These are phyloP conservation scores for Hericium erinaceus DNA, from an alignment of 768 basidiomycete genomes.

Conservation along the genomic window DNA sequence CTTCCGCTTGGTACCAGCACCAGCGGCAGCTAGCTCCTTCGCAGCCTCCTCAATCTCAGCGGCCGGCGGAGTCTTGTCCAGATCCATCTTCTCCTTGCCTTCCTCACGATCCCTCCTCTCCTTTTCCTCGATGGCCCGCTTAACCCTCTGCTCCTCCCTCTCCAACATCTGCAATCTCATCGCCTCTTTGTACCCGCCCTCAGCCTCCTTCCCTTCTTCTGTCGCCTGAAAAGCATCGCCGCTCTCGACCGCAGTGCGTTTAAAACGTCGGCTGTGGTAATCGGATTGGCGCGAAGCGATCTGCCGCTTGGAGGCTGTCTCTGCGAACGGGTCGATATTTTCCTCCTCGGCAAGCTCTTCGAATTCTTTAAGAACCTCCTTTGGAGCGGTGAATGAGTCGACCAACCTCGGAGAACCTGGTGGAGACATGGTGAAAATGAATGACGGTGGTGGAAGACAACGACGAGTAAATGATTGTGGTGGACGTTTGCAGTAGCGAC, in stretches of 20 bases:
- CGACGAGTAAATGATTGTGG: background rate
- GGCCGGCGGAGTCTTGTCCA: constrained; percentile 88
- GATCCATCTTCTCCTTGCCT: constrained; percentile 69
- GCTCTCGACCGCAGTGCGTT: constrained; percentile 72
- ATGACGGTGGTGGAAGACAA: background rate
- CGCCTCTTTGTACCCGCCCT: constrained; percentile 92
- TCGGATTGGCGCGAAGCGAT: constrained; percentile 90
- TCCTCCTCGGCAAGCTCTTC: constrained; percentile 91
- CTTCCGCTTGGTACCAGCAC: constrained; percentile 55
- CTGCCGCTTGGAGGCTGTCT: constrained; percentile 88
- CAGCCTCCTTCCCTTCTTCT: constrained; percentile 59
- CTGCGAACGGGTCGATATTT: constrained; percentile 83
- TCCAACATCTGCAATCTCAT: constrained; percentile 89
- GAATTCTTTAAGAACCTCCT: constrained; percentile 91
- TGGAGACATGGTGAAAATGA: constrained; percentile 19
- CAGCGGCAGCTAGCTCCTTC: constrained; percentile 52
- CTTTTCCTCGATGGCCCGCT: constrained; percentile 81
- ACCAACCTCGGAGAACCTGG: constrained; percentile 48
- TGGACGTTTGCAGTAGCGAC: background rate
- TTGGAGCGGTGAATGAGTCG: constrained; percentile 88
- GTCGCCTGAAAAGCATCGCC: constrained; percentile 66
- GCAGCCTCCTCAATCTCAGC: constrained; percentile 68
- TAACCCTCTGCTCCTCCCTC: constrained; percentile 84
- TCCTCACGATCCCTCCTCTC: constrained; percentile 69
- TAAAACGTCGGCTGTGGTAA: constrained; percentile 89